A percentile compares a stretch with the other conserved stretches of the same genome.
Conservation (phyloP, 2,329 filamentous ascomycete genomes). For the Ophiostoma triangulosporum region DNA sequence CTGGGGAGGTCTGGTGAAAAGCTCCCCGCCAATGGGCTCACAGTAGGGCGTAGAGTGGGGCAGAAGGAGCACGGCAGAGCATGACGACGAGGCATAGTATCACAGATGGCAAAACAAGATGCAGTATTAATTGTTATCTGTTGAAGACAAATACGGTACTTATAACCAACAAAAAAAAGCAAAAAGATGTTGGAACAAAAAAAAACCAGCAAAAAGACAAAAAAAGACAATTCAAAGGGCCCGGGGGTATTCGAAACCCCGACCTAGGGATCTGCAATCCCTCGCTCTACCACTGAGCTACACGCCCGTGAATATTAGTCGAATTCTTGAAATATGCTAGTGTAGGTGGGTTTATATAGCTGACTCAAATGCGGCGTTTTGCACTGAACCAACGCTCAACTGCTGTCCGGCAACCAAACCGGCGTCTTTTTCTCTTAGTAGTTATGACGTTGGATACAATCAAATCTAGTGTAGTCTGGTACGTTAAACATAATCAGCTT, state of each 20-base stretch:
- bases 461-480: too few relatives aligned
- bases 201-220: neutral
- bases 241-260: conserved; percentile 11
- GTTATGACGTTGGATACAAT: too few relatives aligned
- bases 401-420: too few relatives aligned
- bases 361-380: too few relatives aligned
- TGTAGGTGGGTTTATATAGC: too few relatives aligned
- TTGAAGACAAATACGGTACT: too few relatives aligned
- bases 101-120: neutral
- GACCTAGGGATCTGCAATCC: conserved; percentile 13
- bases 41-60: neutral
- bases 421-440: too few relatives aligned
- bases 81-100: too few relatives aligned
- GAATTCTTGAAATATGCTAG: neutral
- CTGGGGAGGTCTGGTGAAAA: neutral
- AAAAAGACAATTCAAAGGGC: conserved; percentile 8
- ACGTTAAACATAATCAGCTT: too few relatives aligned
- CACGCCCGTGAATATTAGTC: conserved; percentile 6
- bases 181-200: neutral
- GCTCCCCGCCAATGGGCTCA: neutral
- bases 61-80: too few relatives aligned
- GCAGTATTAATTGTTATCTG: neutral
- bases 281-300: conserved; percentile 13
- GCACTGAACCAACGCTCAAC: too few relatives aligned
- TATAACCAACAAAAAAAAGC: neutral